phyloP scores from a whole-genome alignment of 2,329 filamentous ascomycete genomes.

The Aaosphaeria arxii region DNA sequence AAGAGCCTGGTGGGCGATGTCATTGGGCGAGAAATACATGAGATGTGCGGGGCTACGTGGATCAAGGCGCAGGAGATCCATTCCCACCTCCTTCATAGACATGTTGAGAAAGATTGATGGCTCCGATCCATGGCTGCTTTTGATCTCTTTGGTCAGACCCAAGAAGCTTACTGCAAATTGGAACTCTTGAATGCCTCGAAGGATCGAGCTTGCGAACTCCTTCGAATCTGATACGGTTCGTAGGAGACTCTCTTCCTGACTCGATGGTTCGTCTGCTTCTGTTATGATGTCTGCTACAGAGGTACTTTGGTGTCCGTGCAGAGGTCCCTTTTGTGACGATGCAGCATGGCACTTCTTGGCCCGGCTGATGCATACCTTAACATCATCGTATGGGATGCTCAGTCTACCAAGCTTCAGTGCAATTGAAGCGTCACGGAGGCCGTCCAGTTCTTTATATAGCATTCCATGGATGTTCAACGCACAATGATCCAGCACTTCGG shows the following conservation, averaged over 20 bases:
- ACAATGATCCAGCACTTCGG: constrained; percentile 84
- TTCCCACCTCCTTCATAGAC: constrained; percentile 92
- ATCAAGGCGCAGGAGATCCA: constrained; percentile 89
- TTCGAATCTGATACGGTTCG: constrained; percentile 88
- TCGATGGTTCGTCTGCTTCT: constrained; percentile 69
- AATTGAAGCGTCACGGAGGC: constrained; percentile 84
- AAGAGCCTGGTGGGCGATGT: constrained; percentile 92
- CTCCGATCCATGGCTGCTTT: constrained; percentile 63
- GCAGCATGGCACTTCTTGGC: constrained; percentile 47
- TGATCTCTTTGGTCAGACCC: constrained; percentile 77
- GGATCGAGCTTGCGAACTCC: constrained; percentile 84
- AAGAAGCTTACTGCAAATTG: constrained; percentile 93
- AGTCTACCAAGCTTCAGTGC: constrained; percentile 87
- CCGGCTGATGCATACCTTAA: constrained; percentile 61
- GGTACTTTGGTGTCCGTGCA: constrained; percentile 50
- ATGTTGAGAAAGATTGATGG: constrained; percentile 78
- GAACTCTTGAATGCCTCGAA: constrained; percentile 92
- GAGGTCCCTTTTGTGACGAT: constrained; percentile 4
- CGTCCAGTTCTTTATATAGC: constrained; percentile 79
- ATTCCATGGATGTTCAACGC: constrained; percentile 90
- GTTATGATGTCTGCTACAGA: constrained; percentile 71
- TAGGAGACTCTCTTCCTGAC: constrained; percentile 65
- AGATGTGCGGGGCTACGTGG: constrained; percentile 90
- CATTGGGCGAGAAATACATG: constrained; percentile 94
- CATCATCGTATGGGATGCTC: constrained; percentile 86